phyloP scores from a whole-genome alignment of 75 land plant genomes.

The Selaginella moellendorffii region DNA sequence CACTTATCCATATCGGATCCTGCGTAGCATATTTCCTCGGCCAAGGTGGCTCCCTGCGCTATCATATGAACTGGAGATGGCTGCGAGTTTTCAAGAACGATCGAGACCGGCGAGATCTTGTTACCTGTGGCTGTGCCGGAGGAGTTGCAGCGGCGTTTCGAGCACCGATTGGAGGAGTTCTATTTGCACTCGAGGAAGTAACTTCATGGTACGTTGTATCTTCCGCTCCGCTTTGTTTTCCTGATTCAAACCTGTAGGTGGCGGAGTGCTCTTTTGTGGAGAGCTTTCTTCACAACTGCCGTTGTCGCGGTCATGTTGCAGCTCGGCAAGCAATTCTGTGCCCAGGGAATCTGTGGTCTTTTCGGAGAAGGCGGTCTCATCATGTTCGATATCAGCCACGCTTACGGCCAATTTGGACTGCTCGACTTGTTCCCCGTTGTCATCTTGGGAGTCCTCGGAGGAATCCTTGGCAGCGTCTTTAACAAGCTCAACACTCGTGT shows the following conservation, averaged over 20 bases:
- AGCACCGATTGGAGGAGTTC: not conserved
- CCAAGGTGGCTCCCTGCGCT: not conserved
- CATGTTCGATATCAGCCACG: slow-evolving; percentile 39
- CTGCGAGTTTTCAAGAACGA: slow-evolving; percentile 5
- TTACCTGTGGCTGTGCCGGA: slow-evolving; percentile 2
- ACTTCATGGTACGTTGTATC: slow-evolving; percentile 1
- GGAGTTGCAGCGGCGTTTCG: slow-evolving; percentile 9
- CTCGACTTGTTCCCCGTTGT: slow-evolving; percentile 47
- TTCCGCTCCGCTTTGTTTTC: too few species aligned
- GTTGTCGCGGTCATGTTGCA: not conserved
- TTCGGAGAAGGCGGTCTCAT: slow-evolving; percentile 7
- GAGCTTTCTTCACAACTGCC: slow-evolving; percentile 6
- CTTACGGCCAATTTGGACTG: slow-evolving; percentile 30
- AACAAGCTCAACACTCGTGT: slow-evolving; percentile 42
- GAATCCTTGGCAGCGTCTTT: slow-evolving; percentile 59
- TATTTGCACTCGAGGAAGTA: slow-evolving; percentile 4
- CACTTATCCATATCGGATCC: not conserved
- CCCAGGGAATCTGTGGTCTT: slow-evolving; percentile 2
- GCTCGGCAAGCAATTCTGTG: not conserved
- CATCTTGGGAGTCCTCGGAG: slow-evolving; percentile 55
- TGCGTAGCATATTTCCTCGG: slow-evolving; percentile 3
- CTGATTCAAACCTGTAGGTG: not conserved
- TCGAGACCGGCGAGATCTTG: slow-evolving; percentile 8
- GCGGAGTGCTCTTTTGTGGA: not conserved
- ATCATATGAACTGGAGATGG: slow-evolving; percentile 4